A percentile compares a stretch with the other conserved stretches of the same genome.
Conservation (phyloP, 2,329 filamentous ascomycete genomes). For the Coniella vitis region DNA sequence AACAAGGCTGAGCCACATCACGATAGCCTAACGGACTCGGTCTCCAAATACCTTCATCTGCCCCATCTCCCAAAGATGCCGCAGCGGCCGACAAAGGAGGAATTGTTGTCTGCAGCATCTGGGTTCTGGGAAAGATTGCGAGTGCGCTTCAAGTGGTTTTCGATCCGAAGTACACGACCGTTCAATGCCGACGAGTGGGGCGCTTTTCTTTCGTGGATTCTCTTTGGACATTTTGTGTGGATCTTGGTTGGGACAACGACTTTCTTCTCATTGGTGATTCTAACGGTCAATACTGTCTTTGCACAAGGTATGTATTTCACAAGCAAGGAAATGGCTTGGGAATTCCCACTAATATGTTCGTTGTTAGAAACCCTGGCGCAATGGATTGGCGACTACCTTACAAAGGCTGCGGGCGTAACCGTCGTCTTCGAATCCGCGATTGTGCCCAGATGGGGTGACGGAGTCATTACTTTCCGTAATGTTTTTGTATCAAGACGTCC, state of each 20-base stretch:
- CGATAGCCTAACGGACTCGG: constrained; percentile 35
- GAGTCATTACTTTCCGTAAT: constrained; percentile 93
- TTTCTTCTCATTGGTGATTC: constrained; percentile 86
- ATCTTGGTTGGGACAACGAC: constrained; percentile 95
- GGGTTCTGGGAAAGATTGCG: constrained; percentile 88
- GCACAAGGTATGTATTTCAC: constrained; percentile 66
- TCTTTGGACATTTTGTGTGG: constrained; percentile 91
- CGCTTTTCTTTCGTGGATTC: constrained; percentile 90
- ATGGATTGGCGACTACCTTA: constrained; percentile 93
- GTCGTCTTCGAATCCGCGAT: constrained; percentile 97
- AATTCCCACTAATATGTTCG: constrained; percentile 7
- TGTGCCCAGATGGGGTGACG: constrained; percentile 90
- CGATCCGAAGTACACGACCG: constrained; percentile 85
- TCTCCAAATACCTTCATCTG: constrained; percentile 55
- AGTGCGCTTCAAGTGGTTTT: constrained; percentile 95
- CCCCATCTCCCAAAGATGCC: constrained; percentile 59
- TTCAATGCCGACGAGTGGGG: constrained; percentile 97
- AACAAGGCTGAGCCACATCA: constrained; percentile 4
- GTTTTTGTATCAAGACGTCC: constrained; percentile 91
- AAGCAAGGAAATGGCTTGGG: no score
- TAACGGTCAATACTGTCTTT: constrained; percentile 91
- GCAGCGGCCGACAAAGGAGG: constrained; percentile 90
- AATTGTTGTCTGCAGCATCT: constrained; percentile 82
- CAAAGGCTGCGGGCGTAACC: constrained; percentile 84
- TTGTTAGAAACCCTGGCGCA: constrained; percentile 80